phyloP scores from a whole-genome alignment of 768 basidiomycete species.

The Mycena vitilis region DNA sequence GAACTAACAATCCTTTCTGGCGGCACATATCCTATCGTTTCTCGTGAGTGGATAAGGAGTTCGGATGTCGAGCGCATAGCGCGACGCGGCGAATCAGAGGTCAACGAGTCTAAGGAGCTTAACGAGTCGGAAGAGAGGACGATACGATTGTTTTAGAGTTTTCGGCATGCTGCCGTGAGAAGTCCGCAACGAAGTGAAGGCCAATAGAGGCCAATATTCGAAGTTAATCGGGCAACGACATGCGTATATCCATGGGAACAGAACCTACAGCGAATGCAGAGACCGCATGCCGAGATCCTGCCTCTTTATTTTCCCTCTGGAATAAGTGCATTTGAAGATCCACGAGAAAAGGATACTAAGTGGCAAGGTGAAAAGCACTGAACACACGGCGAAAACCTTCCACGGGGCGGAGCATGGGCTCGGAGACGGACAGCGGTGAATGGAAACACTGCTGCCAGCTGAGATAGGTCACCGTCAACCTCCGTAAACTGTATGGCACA shows the following conservation, averaged over 20 bases:
- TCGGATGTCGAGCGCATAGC: conserved; percentile 28
- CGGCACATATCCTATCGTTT: conserved; percentile 27
- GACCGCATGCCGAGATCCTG: too few relatives aligned
- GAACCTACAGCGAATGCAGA: not conserved
- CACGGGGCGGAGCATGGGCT: too few relatives aligned
- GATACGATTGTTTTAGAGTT: too few relatives aligned
- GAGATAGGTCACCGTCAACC: conserved; percentile 1
- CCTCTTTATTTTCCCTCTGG: not conserved
- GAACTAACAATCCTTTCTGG: conserved; percentile 24
- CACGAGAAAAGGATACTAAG: not conserved
- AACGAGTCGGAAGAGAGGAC: not conserved
- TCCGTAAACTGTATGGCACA: not conserved
- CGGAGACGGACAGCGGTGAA: not conserved
- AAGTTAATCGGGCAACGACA: too few relatives aligned
- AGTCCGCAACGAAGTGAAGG: not conserved
- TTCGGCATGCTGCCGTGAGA: conserved; percentile 6
- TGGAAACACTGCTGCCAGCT: not conserved
- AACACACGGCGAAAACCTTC: too few relatives aligned
- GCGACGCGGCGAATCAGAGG: not conserved
- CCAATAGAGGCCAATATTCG: too few relatives aligned
- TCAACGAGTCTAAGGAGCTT: not conserved
- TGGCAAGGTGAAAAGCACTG: not conserved
- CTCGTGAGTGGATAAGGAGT: conserved; percentile 21
- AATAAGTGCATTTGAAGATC: not conserved
- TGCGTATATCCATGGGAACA: conserved; percentile 3